Conservation (phyloP, 805 yeast genomes). For the Wickerhamomyces chambardii region DNA sequence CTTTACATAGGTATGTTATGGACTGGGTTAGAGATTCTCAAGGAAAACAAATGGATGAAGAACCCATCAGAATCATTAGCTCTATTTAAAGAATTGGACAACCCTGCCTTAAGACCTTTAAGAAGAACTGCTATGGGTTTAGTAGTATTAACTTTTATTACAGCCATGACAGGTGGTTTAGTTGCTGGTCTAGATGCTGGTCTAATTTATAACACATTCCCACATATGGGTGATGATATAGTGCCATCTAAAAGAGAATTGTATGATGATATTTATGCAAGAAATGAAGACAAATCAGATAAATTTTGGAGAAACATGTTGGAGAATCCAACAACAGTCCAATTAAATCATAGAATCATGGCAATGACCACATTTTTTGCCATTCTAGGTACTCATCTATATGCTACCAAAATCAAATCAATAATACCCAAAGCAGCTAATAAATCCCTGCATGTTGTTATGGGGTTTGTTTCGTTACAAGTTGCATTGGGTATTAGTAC, state of each 20-base stretch:
- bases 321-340: slow-evolving; percentile 96
- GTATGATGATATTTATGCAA: slow-evolving; percentile 63
- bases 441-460: slow-evolving; percentile 49
- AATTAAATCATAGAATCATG: slow-evolving; percentile 77
- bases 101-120: slow-evolving; percentile 48
- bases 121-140: slow-evolving; percentile 48
- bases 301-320: slow-evolving; percentile 85
- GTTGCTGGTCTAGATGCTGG: slow-evolving; percentile 99
- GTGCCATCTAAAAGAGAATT: slow-evolving; percentile 73
- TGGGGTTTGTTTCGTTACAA: slow-evolving; percentile 82
- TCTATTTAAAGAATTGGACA: slow-evolving; percentile 48
- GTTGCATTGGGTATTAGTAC: slow-evolving; percentile 84
- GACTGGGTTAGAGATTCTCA: slow-evolving; percentile 79
- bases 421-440: slow-evolving; percentile 50
- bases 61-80: slow-evolving; percentile 50
- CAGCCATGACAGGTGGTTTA: slow-evolving; percentile 97
- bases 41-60: slow-evolving; percentile 61
- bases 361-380: slow-evolving; percentile 77
- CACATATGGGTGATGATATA: slow-evolving; percentile 87
- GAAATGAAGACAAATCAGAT: slow-evolving; percentile 61
- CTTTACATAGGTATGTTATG: slow-evolving; percentile 85
- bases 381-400: slow-evolving; percentile 62
- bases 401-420: slow-evolving; percentile 44
- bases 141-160: slow-evolving; percentile 63
- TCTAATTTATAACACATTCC: slow-evolving; percentile 89